Percentiles rank a stretch among this genome's conserved stretches.
Conservation (phyloP, 176 grass and related monocot genomes). For the Poa pratensis region DNA sequence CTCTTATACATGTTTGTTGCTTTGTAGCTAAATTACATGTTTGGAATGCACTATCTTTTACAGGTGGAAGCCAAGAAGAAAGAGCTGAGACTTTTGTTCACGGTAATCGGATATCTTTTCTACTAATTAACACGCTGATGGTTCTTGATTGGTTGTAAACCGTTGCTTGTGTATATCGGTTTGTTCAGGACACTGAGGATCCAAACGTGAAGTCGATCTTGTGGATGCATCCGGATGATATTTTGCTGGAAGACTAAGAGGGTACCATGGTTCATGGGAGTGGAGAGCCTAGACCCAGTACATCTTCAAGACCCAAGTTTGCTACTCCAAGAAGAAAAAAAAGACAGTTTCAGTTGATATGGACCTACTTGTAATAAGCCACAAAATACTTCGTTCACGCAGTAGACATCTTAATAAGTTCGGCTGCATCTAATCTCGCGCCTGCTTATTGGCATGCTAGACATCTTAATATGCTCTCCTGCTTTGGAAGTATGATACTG, state of each 20-base stretch:
- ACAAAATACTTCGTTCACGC: too few species aligned
- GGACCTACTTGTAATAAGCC: too few species aligned
- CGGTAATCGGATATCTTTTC: background rate
- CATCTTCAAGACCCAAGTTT: too few species aligned
- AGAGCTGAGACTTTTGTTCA: background rate
- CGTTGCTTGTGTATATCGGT: background rate
- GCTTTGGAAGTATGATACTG: too few species aligned
- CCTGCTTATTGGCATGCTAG: too few species aligned
- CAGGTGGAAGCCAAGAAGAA: slow-evolving; percentile 9
- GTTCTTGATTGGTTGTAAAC: background rate
- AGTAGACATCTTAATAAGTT: too few species aligned
- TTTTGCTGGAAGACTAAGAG: background rate
- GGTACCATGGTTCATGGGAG: too few species aligned
- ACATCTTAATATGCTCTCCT: too few species aligned
- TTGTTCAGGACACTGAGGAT: background rate
- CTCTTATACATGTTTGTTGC: background rate
- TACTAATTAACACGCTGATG: background rate
- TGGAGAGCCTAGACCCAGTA: too few species aligned
- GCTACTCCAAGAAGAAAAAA: too few species aligned
- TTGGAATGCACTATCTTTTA: background rate
- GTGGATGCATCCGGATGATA: background rate
- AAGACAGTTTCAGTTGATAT: too few species aligned
- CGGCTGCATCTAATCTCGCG: too few species aligned
- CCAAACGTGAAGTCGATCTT: background rate
- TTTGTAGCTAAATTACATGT: background rate